These are phyloP conservation scores for Avena insularis DNA, from an alignment of 176 grass and related monocot species.

Conservation along the genomic window DNA sequence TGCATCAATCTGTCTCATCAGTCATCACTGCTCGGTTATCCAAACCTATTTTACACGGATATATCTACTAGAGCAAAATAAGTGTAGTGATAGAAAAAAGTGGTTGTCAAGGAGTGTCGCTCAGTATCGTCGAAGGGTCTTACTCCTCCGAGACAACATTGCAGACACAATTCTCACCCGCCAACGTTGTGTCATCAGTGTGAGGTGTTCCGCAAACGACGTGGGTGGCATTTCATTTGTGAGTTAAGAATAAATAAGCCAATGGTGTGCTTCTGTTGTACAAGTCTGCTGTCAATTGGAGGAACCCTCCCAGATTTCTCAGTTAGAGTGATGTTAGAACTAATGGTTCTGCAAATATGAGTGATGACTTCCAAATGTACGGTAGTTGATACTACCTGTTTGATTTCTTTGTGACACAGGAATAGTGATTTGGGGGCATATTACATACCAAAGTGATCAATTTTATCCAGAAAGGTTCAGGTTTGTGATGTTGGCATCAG, in stretches of 20 bases:
- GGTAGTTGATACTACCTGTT: background rate
- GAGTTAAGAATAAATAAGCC: no score
- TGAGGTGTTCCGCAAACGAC: no score
- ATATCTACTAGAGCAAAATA: background rate
- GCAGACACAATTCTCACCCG: no score
- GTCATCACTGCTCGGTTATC: no score
- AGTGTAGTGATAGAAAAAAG: background rate
- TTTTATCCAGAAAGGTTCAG: background rate
- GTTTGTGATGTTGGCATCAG: background rate
- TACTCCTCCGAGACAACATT: no score
- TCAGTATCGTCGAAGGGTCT: no score
- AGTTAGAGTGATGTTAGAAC: background rate
- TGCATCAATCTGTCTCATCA: no score
- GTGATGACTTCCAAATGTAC: background rate
- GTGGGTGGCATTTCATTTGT: no score
- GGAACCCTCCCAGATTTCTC: background rate
- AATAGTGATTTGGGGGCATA: background rate
- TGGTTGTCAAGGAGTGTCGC: no score
- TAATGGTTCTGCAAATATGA: no score
- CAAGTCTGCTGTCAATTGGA: background rate
- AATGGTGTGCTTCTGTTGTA: background rate
- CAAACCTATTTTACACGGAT: no score
- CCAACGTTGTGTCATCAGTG: no score
- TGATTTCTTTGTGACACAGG: background rate
- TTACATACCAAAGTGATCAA: background rate